These are phyloP conservation scores for Globisporangium radiosum DNA, from an alignment of 352 stramenopile genomes.

Conservation along the genomic window DNA sequence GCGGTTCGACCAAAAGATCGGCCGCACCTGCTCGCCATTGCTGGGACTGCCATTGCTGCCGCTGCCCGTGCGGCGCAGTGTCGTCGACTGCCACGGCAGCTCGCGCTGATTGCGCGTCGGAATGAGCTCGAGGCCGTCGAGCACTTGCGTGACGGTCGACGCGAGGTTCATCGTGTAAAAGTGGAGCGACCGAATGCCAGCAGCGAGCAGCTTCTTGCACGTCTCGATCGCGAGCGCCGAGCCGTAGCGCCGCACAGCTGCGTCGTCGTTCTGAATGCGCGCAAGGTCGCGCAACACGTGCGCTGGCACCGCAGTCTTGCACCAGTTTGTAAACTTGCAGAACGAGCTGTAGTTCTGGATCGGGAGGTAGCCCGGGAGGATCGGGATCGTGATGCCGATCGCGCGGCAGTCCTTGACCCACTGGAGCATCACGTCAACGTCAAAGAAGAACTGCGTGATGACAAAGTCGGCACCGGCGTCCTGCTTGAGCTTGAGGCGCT, in stretches of 20 bases:
- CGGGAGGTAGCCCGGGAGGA: conserved; percentile 91
- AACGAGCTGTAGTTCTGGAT: conserved; percentile 95
- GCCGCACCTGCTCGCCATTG: conserved; percentile 85
- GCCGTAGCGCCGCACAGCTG: conserved; percentile 91
- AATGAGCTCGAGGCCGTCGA: conserved; percentile 70
- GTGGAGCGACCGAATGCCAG: conserved; percentile 76
- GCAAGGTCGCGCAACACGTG: conserved; percentile 69
- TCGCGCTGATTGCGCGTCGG: conserved; percentile 54
- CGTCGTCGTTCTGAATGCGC: conserved; percentile 92
- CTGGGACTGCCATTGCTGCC: conserved; percentile 55
- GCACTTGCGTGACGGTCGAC: conserved; percentile 76
- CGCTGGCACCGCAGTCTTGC: conserved; percentile 92
- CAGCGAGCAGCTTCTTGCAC: conserved; percentile 85
- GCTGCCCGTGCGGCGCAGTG: conserved; percentile 43
- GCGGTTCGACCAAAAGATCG: conserved; percentile 98
- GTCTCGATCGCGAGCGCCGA: conserved; percentile 93
- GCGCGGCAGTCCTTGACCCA: conserved; percentile 93
- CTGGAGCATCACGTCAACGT: conserved; percentile 93
- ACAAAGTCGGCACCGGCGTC: conserved; percentile 98
- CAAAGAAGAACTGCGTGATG: conserved; percentile 99
- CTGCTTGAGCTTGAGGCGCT: conserved; percentile 96
- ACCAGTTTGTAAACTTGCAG: conserved; percentile 98
- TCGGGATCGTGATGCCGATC: conserved; percentile 91
- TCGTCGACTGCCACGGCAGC: conserved; percentile 63
- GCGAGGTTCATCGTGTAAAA: conserved; percentile 96